phyloP scores from a whole-genome alignment of 2,329 filamentous ascomycete genomes.

The Neoarthrinium moseri region DNA sequence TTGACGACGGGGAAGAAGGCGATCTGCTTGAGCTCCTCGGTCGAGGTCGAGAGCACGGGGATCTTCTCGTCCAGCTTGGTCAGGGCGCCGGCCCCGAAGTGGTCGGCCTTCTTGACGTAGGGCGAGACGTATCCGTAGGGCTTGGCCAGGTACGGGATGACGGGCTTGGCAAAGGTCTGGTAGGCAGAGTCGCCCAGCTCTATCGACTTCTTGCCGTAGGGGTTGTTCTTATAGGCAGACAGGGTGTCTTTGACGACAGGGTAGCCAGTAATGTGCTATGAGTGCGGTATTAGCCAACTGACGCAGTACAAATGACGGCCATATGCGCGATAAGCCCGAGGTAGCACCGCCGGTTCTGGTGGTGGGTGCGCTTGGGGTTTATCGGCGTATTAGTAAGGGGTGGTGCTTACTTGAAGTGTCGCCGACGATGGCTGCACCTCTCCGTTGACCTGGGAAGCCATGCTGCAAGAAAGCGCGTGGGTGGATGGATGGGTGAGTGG shows the following conservation, averaged over 20 bases:
- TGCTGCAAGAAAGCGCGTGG: too few relatives aligned
- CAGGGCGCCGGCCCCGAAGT: conserved; percentile 71
- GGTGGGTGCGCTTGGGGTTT: neutral
- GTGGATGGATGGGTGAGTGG: too few relatives aligned
- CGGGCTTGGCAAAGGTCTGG: conserved; percentile 71
- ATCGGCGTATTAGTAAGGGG: neutral
- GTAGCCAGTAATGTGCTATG: conserved; percentile 79
- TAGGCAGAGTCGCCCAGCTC: conserved; percentile 74
- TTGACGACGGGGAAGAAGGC: conserved; percentile 64
- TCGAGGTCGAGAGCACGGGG: conserved; percentile 74
- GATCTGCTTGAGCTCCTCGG: conserved; percentile 63
- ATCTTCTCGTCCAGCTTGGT: conserved; percentile 67
- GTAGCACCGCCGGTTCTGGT: too few relatives aligned
- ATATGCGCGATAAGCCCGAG: neutral
- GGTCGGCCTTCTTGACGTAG: conserved; percentile 80
- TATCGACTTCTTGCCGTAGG: conserved; percentile 80
- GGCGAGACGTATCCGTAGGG: conserved; percentile 82
- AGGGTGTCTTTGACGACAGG: conserved; percentile 80
- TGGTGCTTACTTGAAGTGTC: conserved; percentile 32
- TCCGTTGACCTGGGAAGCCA: conserved; percentile 32
- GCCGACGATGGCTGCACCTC: conserved; percentile 29
- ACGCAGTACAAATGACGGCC: neutral
- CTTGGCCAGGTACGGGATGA: conserved; percentile 74
- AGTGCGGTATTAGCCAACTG: conserved; percentile 4
- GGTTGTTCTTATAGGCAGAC: conserved; percentile 75